Percentiles rank a stretch among this genome's conserved stretches.
phyloP scores from a whole-genome alignment of 768 basidiomycete genomes.

The Coprinellus micaceus region DNA sequence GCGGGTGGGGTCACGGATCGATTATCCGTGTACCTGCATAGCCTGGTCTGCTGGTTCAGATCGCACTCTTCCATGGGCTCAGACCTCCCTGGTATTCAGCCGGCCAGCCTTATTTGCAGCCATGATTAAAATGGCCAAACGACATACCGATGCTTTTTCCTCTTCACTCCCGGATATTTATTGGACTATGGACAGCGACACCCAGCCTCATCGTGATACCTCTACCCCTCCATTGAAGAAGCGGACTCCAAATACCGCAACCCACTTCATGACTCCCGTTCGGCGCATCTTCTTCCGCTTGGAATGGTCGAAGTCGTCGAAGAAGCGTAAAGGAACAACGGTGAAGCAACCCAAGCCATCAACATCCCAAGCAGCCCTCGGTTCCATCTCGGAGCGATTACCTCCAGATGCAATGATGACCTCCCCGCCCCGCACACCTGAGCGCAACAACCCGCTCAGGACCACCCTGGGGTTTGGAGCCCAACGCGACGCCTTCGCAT shows the following conservation, averaged over 20 bases:
- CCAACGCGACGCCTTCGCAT: too few relatives aligned
- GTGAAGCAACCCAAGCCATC: conserved; percentile 13
- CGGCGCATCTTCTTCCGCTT: conserved; percentile 41
- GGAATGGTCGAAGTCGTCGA: conserved; percentile 25
- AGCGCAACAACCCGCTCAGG: too few relatives aligned
- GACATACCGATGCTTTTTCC: not conserved
- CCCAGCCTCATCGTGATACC: not conserved
- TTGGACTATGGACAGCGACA: not conserved
- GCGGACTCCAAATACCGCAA: too few relatives aligned
- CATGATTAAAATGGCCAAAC: not conserved
- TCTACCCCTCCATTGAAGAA: not conserved
- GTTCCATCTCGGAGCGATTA: not conserved
- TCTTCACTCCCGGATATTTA: not conserved
- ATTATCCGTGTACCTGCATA: too few relatives aligned
- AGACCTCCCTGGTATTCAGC: not conserved
- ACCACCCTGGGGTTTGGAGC: too few relatives aligned
- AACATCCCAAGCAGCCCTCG: conserved; percentile 1
- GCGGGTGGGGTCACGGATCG: too few relatives aligned
- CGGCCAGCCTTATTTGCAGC: not conserved
- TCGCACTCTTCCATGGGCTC: not conserved
- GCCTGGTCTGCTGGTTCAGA: not conserved
- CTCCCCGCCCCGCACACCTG: not conserved
- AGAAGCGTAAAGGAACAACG: not conserved
- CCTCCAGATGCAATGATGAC: conserved; percentile 1
- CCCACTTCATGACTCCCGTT: conserved; percentile 25